Percentiles rank a stretch among this genome's conserved stretches.
phyloP scores from a whole-genome alignment of 345 rosid genomes.

The Mercurialis annua region DNA sequence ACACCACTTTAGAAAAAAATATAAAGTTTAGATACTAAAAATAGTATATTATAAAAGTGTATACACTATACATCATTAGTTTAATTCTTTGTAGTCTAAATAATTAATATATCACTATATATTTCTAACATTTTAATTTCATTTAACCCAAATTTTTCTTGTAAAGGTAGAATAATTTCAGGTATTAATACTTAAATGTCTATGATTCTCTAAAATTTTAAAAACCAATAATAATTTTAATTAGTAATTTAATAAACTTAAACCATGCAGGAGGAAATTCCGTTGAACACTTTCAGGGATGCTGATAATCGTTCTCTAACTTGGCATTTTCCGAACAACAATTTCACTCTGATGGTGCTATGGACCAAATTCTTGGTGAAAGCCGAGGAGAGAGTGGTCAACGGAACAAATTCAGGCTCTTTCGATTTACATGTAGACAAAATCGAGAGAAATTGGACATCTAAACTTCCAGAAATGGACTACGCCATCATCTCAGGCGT shows the following conservation, averaged over 20 bases:
- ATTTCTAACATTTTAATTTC: too few relatives aligned
- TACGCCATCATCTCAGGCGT: slow-evolving; percentile 55
- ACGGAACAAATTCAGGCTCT: slow-evolving; percentile 42
- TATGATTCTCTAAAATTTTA: too few relatives aligned
- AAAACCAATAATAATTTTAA: too few relatives aligned
- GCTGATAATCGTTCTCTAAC: slow-evolving; percentile 51
- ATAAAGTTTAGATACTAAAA: too few relatives aligned
- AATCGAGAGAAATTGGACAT: slow-evolving; percentile 53
- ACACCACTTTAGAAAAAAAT: too few relatives aligned
- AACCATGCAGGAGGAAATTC: slow-evolving; percentile 57
- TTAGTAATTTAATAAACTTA: not conserved
- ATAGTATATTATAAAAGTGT: too few relatives aligned
- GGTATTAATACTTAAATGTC: too few relatives aligned
- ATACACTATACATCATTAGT: too few relatives aligned
- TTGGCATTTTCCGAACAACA: slow-evolving; percentile 67
- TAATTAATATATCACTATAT: not conserved
- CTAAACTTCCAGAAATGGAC: slow-evolving; percentile 41
- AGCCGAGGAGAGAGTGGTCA: slow-evolving; percentile 46
- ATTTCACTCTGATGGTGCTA: slow-evolving; percentile 56
- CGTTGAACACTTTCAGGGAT: slow-evolving; percentile 46
- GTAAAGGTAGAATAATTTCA: too few relatives aligned
- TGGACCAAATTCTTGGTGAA: slow-evolving; percentile 64
- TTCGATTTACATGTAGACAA: slow-evolving; percentile 43
- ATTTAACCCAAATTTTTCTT: not conserved
- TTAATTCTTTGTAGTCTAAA: not conserved